Evolutionary conservation across 345 rosid species (phyloP).

Genomic region (Hypericum perforatum): DNA sequence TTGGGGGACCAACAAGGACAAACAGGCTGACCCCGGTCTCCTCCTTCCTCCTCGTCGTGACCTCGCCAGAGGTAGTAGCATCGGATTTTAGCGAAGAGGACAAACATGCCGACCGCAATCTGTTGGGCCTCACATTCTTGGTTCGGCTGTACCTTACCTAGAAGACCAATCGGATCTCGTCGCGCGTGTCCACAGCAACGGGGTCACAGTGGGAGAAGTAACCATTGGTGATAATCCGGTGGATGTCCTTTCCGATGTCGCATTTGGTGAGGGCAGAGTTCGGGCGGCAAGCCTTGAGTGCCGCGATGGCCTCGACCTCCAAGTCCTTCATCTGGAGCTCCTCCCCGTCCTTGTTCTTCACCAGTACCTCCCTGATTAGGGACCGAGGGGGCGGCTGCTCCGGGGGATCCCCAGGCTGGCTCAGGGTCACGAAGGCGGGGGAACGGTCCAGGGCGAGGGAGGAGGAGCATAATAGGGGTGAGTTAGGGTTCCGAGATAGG

Average conservation of each 20-base stretch:
- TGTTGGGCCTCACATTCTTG: constrained; percentile 83
- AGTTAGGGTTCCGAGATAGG: constrained; percentile 7
- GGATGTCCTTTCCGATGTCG: constrained; percentile 93
- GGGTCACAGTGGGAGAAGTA: constrained; percentile 86
- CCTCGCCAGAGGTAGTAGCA: too few relatives aligned
- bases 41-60: too few relatives aligned
- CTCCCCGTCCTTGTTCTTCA: constrained; percentile 88
- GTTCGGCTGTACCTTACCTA: constrained; percentile 99
- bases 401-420: constrained; percentile 16
- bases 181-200: constrained; percentile 83
- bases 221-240: constrained; percentile 76
- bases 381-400: constrained; percentile 26
- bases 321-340: constrained; percentile 88
- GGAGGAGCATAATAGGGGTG: constrained; percentile 34
- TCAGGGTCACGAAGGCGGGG: constrained; percentile 38
- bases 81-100: too few relatives aligned
- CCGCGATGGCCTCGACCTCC: constrained; percentile 73
- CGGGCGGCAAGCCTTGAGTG: constrained; percentile 69
- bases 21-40: too few relatives aligned
- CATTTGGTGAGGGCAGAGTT: constrained; percentile 76
- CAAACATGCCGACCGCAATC: too few relatives aligned
- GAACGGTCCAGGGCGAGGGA: constrained; percentile 37
- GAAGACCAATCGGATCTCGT: constrained; percentile 80
- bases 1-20: too few relatives aligned
- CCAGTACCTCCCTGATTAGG: constrained; percentile 77